Evolutionary conservation across 2,329 filamentous ascomycete genomes (phyloP).

Genomic region (Nemania abortiva): DNA sequence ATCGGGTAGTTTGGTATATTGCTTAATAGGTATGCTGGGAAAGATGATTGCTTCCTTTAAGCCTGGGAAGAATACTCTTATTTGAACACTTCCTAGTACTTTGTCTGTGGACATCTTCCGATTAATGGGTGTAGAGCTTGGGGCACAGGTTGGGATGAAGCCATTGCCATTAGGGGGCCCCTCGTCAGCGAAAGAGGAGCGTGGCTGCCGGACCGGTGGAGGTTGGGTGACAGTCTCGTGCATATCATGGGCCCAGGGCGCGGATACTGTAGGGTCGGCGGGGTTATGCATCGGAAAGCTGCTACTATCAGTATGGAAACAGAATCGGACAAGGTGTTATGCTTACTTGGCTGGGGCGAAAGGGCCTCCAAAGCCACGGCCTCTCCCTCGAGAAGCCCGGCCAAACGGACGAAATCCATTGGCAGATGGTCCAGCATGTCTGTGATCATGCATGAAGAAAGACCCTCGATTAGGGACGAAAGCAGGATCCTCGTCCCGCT

Average conservation of each 20-base stretch:
- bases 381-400: slow-evolving; percentile 73
- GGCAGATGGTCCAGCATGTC: slow-evolving; percentile 79
- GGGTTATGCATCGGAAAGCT: slow-evolving; percentile 59
- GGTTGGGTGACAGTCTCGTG: slow-evolving; percentile 77
- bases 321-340: slow-evolving; percentile 25
- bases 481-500: slow-evolving; percentile 87
- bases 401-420: slow-evolving; percentile 82
- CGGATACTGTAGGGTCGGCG: slow-evolving; percentile 74
- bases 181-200: slow-evolving; percentile 60
- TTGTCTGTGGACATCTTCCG: slow-evolving; percentile 85
- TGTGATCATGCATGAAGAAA: slow-evolving; percentile 97
- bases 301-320: slow-evolving; percentile 39
- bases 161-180: slow-evolving; percentile 67
- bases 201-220: slow-evolving; percentile 55
- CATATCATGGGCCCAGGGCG: slow-evolving; percentile 93
- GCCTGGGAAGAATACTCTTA: slow-evolving; percentile 82
- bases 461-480: slow-evolving; percentile 94
- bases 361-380: slow-evolving; percentile 67
- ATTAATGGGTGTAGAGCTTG: slow-evolving; percentile 75
- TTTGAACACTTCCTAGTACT: slow-evolving; percentile 84
- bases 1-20: slow-evolving; percentile 93
- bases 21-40: slow-evolving; percentile 82
- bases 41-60: slow-evolving; percentile 80
- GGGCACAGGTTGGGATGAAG: slow-evolving; percentile 67
- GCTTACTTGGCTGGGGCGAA: slow-evolving; percentile 75